phyloP scores from a whole-genome alignment of 2,329 filamentous ascomycete species.

The Akanthomyces lecanii region DNA sequence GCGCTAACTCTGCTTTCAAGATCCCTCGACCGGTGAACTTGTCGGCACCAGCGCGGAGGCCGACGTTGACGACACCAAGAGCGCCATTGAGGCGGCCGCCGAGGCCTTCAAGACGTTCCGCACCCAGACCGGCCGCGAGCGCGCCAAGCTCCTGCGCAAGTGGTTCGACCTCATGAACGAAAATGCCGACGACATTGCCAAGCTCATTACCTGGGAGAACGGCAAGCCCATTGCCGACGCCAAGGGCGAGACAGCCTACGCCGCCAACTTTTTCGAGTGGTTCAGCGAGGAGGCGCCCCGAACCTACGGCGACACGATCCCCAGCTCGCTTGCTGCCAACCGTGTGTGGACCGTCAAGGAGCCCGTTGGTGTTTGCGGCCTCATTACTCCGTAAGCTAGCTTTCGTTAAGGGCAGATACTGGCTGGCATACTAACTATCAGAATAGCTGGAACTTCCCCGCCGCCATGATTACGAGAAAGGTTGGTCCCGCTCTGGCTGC shows the following conservation, averaged over 20 bases:
- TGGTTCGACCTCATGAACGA: slow-evolving; percentile 80
- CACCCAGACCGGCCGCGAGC: slow-evolving; percentile 67
- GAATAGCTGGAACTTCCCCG: slow-evolving; percentile 76
- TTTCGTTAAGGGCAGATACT: no score
- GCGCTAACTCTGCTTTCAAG: slow-evolving; percentile 37
- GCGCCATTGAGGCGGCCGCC: slow-evolving; percentile 78
- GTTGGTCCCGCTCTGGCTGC: slow-evolving; percentile 75
- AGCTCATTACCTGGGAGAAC: slow-evolving; percentile 84
- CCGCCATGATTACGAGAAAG: slow-evolving; percentile 71
- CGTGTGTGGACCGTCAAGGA: slow-evolving; percentile 76
- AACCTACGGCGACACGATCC: slow-evolving; percentile 70
- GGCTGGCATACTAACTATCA: not conserved
- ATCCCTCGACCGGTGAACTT: slow-evolving; percentile 75
- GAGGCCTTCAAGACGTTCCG: slow-evolving; percentile 70
- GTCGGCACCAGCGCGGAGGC: slow-evolving; percentile 87
- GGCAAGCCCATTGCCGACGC: slow-evolving; percentile 78
- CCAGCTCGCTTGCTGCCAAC: slow-evolving; percentile 65
- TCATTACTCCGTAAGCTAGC: slow-evolving; percentile 64
- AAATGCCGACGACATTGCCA: slow-evolving; percentile 76
- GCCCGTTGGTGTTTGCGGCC: slow-evolving; percentile 75
- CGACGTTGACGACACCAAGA: slow-evolving; percentile 69
- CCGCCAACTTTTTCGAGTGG: slow-evolving; percentile 75
- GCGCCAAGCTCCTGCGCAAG: slow-evolving; percentile 67
- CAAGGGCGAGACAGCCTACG: slow-evolving; percentile 67
- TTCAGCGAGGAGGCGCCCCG: slow-evolving; percentile 75